A percentile compares a stretch with the other conserved stretches of the same genome.
These are phyloP conservation scores for Boletus insuetus DNA, from an alignment of 768 basidiomycete genomes.

Conservation along the genomic window DNA sequence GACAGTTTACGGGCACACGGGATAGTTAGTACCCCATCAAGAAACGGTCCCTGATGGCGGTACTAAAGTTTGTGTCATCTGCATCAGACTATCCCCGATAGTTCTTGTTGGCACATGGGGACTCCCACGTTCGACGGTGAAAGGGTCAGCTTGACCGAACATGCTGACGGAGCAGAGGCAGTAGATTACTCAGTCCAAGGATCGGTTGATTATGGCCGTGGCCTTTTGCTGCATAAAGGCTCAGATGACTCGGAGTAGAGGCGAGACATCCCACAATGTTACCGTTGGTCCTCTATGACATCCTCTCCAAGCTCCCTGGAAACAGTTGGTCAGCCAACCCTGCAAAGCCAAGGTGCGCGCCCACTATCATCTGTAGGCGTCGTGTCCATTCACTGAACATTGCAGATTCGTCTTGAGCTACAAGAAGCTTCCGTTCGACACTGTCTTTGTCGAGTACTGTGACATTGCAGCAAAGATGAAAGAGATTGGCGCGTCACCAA, in stretches of 20 bases:
- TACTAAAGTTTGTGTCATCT: no score
- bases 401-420: constrained; percentile 31
- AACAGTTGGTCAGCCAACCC: constrained; percentile 38
- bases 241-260: not conserved
- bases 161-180: constrained; percentile 1
- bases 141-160: not conserved
- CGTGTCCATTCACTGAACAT: not conserved
- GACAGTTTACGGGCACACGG: no score
- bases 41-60: no score
- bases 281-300: constrained; percentile 36
- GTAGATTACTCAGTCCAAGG: not conserved
- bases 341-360: constrained; percentile 35
- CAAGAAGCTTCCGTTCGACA: constrained; percentile 34
- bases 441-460: constrained; percentile 34
- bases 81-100: no score
- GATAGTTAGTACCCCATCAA: no score
- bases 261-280: constrained; percentile 15
- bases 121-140: no score
- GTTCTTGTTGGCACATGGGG: no score
- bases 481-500: constrained; percentile 26
- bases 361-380: not conserved
- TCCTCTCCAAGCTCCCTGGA: constrained; percentile 30
- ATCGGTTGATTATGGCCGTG: no score
- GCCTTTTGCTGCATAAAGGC: not conserved
- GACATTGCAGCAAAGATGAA: constrained; percentile 28